Evolutionary conservation across 2,329 filamentous ascomycete species (phyloP), one percentile per base, ranked within the genome.

Genomic region (Sporothrix humicola): DNA sequence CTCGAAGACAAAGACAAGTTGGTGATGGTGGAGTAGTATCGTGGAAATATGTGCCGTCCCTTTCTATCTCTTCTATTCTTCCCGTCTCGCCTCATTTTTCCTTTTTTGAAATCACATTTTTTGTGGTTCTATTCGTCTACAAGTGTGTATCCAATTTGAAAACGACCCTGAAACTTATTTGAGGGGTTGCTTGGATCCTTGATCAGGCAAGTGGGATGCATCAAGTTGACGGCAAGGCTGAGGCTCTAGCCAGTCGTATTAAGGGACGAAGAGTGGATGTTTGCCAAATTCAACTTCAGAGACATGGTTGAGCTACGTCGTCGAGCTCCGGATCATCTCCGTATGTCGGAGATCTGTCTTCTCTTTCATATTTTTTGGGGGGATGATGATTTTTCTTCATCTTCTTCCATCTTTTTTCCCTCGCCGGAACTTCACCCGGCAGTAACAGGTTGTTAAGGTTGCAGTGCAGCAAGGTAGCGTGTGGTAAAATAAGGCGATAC

Each of bases 161-260:
- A 37, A 37, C 31, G 31, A 37, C 31, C 4, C 31, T 37, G 31
- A 2, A 37, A 37, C 31, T 37, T 37, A 37, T 37, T 37, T 37
- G 31, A 37, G 31, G 31, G 17, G 37, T n/a, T n/a, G n/a, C 37
- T 59, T 37, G 17, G 31, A 2, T 59, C 8, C 8, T 56, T 12
- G 23, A 56, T n/a, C 23, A 1, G 52, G 31, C 2, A 65, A 46
- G n/a, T 46, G 59, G 37, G 59, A 44, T 46, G 59, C 37, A 65
- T 9, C 26, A 4, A 46, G 17, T n/a, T 44, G 3, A 20, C 15
- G 3, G 37, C n/a, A 65, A 65, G 37, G 59, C 59, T 65, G 59
- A 65, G 59, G 37, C 59, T 65, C 59, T 65, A 37, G 17, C 59
- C 59, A 65, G 59, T 65, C 59, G 42, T 20, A n/a, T 65, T 42